Evolutionary conservation across 2,329 filamentous ascomycete species (phyloP), one percentile per base, ranked within the genome.

Genomic region (Exutisphaerella laricina): DNA sequence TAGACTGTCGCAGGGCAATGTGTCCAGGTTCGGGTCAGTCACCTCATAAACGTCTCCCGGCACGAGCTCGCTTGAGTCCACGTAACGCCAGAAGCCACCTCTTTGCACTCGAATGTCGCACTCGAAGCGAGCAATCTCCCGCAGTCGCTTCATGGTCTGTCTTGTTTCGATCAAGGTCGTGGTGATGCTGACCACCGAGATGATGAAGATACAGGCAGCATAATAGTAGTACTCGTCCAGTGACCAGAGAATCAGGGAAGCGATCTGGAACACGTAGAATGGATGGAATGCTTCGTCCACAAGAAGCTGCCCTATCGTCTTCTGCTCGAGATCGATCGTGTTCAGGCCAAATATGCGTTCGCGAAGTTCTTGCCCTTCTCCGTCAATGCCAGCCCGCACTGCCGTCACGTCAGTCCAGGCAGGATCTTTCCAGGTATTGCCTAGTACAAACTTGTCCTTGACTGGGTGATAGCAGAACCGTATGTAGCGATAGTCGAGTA

Each of bases 191-290:
- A 88, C 85, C 32, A 92, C 77, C 0, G 94, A 98, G 66, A 98
- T 97, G 48, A 90, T 61, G 57, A 98, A 94, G 56, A 98, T 98
- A 62, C 89, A 94, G 12, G 82, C 76, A 4, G 92, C 92, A 66
- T 98, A 98, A 69, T 97, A 98, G 63, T 96, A 98, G 65, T 98
- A 98, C 57, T 94, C 77, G 60, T 98, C 92, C 54, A 96, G 62
- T 7, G 90, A 96, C 92, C 92, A 98, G 3, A 98, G 78, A 29
- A 94, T 67, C 53, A 98, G 72, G 70, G 92, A 97, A 35, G 89
- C 90, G 57, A 97, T 83, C 66, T 98, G 92, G 62, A 98, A 98
- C 43, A 98, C 84, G 63, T 98, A 98, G 64, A 98, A 98, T 0
- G 92, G 94, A 61, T 98, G 92, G 58, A 98, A 88, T 14, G 87